Evolutionary conservation across 169 alveolate genomes (phyloP), one percentile per base, ranked within the genome.

Genomic region (Eimeria sp.): DNA sequence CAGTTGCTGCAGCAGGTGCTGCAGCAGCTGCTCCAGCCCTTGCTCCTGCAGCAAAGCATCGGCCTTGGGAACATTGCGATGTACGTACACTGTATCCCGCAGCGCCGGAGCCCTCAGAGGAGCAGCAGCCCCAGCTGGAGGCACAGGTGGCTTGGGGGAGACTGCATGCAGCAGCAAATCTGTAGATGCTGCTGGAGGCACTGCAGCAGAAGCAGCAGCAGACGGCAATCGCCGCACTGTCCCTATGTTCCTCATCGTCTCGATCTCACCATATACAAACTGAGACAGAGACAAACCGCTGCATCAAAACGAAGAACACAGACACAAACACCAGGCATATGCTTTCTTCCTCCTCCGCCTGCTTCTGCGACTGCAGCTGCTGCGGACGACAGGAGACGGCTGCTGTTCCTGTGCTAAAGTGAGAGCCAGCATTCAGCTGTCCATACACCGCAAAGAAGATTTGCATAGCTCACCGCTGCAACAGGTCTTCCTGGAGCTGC

Each of bases 1-100:
- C 78, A 95, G 65, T 49, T 80, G 95, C 72, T 87, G 95, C 91
- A 94, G 91, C 87, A 94, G 40, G 43, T 83, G 94, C 88, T 57
- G 83, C 47, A 94, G 83, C 58, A 94, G 45, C 49, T 80, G 94
- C 65, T 84, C 80, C 63, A 88, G 80, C 20, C 91, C 91, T 30
- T 83, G 20, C 54, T 43, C 30, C 73, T 57, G 54, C 91, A 83
- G 91, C 91, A 83, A 20, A 16, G 25, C 57, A 18, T 83, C 91
- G 4, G 91, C 91, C 58, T 57, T 57, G 10, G 91, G 76, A 10
- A 83, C 25, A 25, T 57, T 57, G 91, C 91, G 91, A 75, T 83
- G 91, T 83, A 83, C 51, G 76, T 54, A 83, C 91, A 83, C 91
- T 10, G 72, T 83, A 27, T 83, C 91, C 57, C 91, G 72, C 58